Base-by-base conservation (phyloP, 805 yeast genomes). In the Lachancea waltii region DNA sequence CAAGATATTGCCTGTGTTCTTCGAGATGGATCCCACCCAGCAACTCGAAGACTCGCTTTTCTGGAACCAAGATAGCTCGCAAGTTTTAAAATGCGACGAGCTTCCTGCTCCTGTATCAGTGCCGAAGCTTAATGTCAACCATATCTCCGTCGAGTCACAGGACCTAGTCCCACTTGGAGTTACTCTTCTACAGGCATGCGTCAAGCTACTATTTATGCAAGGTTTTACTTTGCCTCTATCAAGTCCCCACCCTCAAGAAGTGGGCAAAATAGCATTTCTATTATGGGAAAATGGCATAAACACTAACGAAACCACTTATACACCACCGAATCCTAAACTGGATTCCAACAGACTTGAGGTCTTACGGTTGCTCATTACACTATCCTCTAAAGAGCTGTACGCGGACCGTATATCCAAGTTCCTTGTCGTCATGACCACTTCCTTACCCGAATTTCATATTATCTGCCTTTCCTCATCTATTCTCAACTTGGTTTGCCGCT, bases 211-310 rank as follows among this genome's bases (percentile, higher is more conserved):
- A 9, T 58, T 60, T 30, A 47, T 56, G 31, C 54, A 56, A 31
- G 56, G 58, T 1, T 57, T 56, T 20, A 50, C 61, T 2, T 35
- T 55, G 11, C 50, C 53, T 13, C 33, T 38, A 11, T 31, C 46
- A 10, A 35, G 43, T 10, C 40, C 49, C 7, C 49, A 51, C 3
- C 20, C 33, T 1, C 50, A 51, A 1, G 50, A 23, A 5, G 17
- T 53, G 2, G 68, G 66, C 11, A 43, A 55, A 2, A 46, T 42
- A 22, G 54, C 63, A 2, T 53, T 48, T 27, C 41, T 51, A n/a
- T 65, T 81, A 1, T 87, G 96, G 95, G 94, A 84, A 49, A 76
- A 82, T 3, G 96, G 95, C 5, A 69, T 87, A 22, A 89, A 85
- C 2, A 55, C 64, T 3, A 50, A 58, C 40, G 63, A 60, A 39